Evolutionary conservation across 768 basidiomycete species (phyloP).

Genomic region (Royoungia palumana): DNA sequence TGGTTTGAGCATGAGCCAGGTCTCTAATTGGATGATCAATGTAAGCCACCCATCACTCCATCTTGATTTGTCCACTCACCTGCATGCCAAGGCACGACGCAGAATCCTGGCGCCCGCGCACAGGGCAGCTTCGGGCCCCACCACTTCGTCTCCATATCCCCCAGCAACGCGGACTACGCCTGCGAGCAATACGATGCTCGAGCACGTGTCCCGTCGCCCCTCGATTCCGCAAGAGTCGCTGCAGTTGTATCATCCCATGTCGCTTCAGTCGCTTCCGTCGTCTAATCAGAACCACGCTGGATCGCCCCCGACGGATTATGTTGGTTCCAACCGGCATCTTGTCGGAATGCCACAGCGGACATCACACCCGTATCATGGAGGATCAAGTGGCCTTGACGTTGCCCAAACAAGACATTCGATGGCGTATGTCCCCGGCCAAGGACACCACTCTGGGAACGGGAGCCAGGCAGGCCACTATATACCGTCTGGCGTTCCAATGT

Average conservation of each 20-base stretch:
- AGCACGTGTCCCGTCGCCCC: constrained; percentile 50
- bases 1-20: constrained; percentile 84
- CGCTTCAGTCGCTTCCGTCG: constrained; percentile 52
- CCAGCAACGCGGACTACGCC: constrained; percentile 35
- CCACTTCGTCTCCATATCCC: constrained; percentile 73
- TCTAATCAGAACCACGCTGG: constrained; percentile 33
- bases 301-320: constrained; percentile 38
- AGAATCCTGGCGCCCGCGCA: constrained; percentile 83
- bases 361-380: constrained; percentile 29
- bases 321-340: constrained; percentile 43
- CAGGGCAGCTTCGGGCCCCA: constrained; percentile 70
- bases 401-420: constrained; percentile 37
- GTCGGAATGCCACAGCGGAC: constrained; percentile 40
- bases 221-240: constrained; percentile 69
- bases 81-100: constrained; percentile 60
- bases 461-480: constrained; percentile 29
- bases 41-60: constrained; percentile 38
- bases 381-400: constrained; percentile 22
- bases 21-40: constrained; percentile 94
- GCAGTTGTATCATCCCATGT: constrained; percentile 77
- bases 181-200: constrained; percentile 25
- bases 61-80: constrained; percentile 12
- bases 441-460: constrained; percentile 41
- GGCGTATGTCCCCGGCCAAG: constrained; percentile 37
- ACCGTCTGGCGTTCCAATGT: constrained; percentile 44